Base-by-base conservation (phyloP, 2,329 filamentous ascomycete species). In the Elsinoe arachidis region DNA sequence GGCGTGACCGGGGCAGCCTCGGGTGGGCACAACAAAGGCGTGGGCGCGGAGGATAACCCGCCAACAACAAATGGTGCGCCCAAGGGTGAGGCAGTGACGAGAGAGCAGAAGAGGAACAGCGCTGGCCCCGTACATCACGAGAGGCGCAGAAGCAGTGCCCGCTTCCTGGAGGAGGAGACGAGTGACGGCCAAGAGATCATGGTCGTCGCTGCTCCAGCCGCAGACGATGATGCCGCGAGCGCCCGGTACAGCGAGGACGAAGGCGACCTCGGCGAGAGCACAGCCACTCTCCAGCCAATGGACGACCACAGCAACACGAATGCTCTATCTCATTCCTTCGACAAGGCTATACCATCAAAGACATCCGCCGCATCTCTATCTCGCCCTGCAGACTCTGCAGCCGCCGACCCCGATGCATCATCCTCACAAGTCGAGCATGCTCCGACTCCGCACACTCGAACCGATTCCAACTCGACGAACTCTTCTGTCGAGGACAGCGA, bases 171-270 rank as follows among this genome's bases (percentile, higher is more conserved):
- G 51, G 33, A 35, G 49, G 35, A 23, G 23, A 34, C 35, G 11
- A 30, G 34, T 19, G 7, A 33, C 4, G 19, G 15, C 19, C 37
- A 56, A 33, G 38, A 56, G 23, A 14, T 59, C 37, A 17, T 60
- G 17, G 44, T 58, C 15, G 59, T 61, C 14, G 55, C 58, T 17
- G 58, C 58, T n/a, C 57, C 59, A n/a, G 47, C 44, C 3, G 57
- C 55, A 35, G 59, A 60, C 11, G 64, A 62, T 33, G 63, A 67
- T 33, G 66, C 19, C 6, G 19, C 19, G 64, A 43, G 64, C 61
- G 30, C 63, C 65, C 19, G 65, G 61, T 60, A 62, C 56, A 9
- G 62, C 65, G 21, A 66, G 26, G 47, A 52, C 26, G 47, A 52
- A 12, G 47, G 47, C 17, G 47, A 52, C 9, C n/a, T 35, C 12